Percentiles rank a stretch among this genome's conserved stretches.
These are phyloP conservation scores for Melanogaster broomeanus DNA, from an alignment of 768 basidiomycete species.

Conservation along the genomic window DNA sequence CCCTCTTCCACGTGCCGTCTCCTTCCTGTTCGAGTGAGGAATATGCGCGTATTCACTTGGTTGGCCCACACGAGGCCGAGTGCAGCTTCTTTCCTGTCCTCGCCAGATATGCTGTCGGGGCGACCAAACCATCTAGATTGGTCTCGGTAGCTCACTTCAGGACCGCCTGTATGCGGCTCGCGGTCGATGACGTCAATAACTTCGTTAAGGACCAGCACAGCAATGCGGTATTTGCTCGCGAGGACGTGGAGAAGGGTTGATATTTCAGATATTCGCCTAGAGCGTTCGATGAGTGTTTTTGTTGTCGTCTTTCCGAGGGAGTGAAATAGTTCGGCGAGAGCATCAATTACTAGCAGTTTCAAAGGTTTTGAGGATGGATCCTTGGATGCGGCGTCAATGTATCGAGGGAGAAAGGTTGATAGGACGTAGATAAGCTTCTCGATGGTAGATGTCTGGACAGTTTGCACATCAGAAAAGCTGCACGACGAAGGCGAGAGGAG, in stretches of 20 bases:
- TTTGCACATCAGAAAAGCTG: slow-evolving; percentile 60
- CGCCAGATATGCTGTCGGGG: slow-evolving; percentile 57
- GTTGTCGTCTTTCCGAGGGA: slow-evolving; percentile 58
- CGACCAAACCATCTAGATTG: slow-evolving; percentile 80
- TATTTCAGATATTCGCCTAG: slow-evolving; percentile 66
- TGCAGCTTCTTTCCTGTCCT: slow-evolving; percentile 72
- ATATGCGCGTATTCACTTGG: slow-evolving; percentile 82
- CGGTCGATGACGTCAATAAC: slow-evolving; percentile 76
- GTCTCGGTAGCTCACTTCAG: slow-evolving; percentile 58
- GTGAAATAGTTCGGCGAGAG: slow-evolving; percentile 84
- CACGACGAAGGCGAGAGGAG: slow-evolving; percentile 44
- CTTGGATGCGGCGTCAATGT: slow-evolving; percentile 41
- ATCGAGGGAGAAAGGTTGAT: slow-evolving; percentile 51
- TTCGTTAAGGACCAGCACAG: slow-evolving; percentile 87
- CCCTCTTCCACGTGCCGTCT: slow-evolving; percentile 52
- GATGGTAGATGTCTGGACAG: slow-evolving; percentile 56
- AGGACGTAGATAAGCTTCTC: slow-evolving; percentile 57
- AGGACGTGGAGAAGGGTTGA: slow-evolving; percentile 71
- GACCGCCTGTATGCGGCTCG: slow-evolving; percentile 9
- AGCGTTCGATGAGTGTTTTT: slow-evolving; percentile 67
- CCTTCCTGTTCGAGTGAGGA: slow-evolving; percentile 77
- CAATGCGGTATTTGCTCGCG: slow-evolving; percentile 62
- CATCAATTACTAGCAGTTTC: slow-evolving; percentile 83
- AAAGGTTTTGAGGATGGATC: slow-evolving; percentile 52
- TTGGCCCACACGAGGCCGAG: slow-evolving; percentile 95